These are phyloP conservation scores for Mentha longifolia DNA, from an alignment of 257 asterid species.

Conservation along the genomic window DNA sequence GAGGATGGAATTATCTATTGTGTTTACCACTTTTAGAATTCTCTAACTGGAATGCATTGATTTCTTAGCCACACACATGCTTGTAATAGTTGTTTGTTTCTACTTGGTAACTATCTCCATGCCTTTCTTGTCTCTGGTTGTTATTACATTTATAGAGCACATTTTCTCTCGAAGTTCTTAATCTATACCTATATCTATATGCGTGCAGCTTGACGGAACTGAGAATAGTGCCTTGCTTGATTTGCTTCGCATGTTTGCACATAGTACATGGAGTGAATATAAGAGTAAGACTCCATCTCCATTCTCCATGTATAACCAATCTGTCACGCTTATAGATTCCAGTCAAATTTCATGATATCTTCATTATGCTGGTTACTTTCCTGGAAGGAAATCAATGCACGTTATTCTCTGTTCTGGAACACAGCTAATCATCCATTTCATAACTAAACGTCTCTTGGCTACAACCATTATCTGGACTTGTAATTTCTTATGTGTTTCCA, in stretches of 20 bases:
- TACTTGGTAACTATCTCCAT: background rate
- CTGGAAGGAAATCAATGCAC: too few relatives aligned
- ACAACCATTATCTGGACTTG: too few relatives aligned
- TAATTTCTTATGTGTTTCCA: too few relatives aligned
- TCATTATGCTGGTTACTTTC: too few relatives aligned
- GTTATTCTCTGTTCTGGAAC: too few relatives aligned
- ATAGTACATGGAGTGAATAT: constrained; percentile 93
- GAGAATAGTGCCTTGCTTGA: constrained; percentile 63
- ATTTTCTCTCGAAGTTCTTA: background rate
- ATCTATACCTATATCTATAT: background rate
- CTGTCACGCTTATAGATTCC: too few relatives aligned
- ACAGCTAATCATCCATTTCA: too few relatives aligned
- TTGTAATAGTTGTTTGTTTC: background rate
- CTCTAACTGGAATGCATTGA: background rate
- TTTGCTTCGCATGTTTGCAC: constrained; percentile 84
- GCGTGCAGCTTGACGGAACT: constrained; percentile 83
- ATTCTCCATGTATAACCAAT: too few relatives aligned
- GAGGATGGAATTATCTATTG: background rate
- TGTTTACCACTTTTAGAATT: background rate
- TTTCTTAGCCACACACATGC: background rate
- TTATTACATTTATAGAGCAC: background rate
- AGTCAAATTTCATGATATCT: too few relatives aligned
- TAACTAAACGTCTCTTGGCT: too few relatives aligned
- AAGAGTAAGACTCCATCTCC: constrained; percentile 63
- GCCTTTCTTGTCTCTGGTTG: background rate